These are phyloP conservation scores for Cucurbita moschata DNA, from an alignment of 306 rosid genomes.

Conservation along the genomic window DNA sequence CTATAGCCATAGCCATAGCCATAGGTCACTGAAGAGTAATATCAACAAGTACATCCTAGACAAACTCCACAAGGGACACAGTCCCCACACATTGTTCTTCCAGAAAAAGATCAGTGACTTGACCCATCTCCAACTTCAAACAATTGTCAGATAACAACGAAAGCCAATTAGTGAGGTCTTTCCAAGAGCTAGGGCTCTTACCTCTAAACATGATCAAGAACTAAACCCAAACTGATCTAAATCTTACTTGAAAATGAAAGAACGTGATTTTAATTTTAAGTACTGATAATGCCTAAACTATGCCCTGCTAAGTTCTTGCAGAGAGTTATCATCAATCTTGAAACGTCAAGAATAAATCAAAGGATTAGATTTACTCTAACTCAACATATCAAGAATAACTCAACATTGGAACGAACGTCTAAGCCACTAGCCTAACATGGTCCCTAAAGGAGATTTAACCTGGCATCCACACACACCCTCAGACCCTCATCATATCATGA, in stretches of 20 bases:
- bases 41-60: not conserved
- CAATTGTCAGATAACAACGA: not conserved
- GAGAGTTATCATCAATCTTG: not conserved
- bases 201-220: not conserved
- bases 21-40: not conserved
- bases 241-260: not conserved
- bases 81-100: not conserved
- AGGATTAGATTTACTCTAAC: not conserved
- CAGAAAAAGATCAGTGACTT: not conserved
- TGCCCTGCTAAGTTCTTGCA: not conserved
- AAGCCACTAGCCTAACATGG: not conserved
- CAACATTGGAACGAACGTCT: not conserved
- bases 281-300: not conserved
- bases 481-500: not conserved
- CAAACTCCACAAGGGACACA: not conserved
- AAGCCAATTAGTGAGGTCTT: not conserved
- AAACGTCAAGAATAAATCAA: not conserved
- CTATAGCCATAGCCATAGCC: not conserved
- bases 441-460: not conserved
- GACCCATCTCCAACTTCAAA: not conserved
- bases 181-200: not conserved
- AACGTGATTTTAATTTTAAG: not conserved
- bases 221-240: not conserved
- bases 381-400: not conserved
- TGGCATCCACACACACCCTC: not conserved